Base-by-base conservation (phyloP, 352 stramenopile genomes). In the Pythium myriotylum region DNA sequence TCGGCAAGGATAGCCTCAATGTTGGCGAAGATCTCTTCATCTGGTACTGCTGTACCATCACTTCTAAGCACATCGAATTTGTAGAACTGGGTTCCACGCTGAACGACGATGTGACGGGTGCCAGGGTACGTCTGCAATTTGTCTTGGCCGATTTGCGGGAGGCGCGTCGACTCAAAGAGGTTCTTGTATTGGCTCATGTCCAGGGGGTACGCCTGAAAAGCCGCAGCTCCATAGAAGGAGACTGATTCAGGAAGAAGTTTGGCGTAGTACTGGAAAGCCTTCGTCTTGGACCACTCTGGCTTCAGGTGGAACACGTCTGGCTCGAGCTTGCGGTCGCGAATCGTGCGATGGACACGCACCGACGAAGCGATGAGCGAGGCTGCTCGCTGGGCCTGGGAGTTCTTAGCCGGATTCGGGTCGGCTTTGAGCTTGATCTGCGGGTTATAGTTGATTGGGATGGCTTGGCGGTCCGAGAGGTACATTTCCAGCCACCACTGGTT, bases 181-280 rank as follows among this genome's bases (percentile, higher is more conserved):
- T 94, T 84, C 62, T 92, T 84, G 81, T 97, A 96, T 72, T 97
- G 88, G 60, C 84, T 96, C 90, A 97, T 97, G 72, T 97, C 89
- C 23, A 97, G 74, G 26, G 90, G 87, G 67, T 96, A 96, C 17
- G 89, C 88, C 33, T 86, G 84, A 5, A 96, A 29, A 5, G 83
- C 84, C 17, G 90, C 89, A 19, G 90, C 89, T 40, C 85, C 87
- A 64, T 97, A 97, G 65, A 96, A 97, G 29, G 84, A 91, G 35
- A 96, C 63, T 1, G 75, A 73, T 66, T 94, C 84, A 0, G 90
- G 90, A n/a, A 96, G 65, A 16, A 94, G 39, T 53, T 86, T 91
- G 67, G 78, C 86, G 58, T 91, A 90, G 65, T 84, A 88, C 59
- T 95, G 63, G 67, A 95, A 96, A 8, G 74, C 67, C 9, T 49